phyloP scores from a whole-genome alignment of 305 asterid species.

The Rubia peregrina region DNA sequence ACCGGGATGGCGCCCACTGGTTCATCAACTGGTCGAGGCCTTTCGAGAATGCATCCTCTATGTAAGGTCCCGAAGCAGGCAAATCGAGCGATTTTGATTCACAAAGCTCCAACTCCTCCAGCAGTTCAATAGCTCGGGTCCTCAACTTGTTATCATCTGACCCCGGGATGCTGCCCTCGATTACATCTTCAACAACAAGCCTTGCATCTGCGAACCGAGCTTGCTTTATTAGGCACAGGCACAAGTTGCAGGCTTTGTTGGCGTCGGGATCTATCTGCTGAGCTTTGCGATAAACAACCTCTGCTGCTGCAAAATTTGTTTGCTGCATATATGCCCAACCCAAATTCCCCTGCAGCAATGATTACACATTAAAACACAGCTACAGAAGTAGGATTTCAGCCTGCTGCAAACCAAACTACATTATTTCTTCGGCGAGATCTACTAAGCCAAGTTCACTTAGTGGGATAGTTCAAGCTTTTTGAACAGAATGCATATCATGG shows the following conservation, averaged over 20 bases:
- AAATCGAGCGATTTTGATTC: constrained; percentile 16
- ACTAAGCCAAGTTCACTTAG: too few relatives aligned
- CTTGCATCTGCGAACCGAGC: constrained; percentile 52
- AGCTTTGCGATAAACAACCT: constrained; percentile 58
- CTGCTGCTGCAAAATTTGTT: constrained; percentile 51
- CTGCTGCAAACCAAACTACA: background rate
- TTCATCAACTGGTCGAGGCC: constrained; percentile 66
- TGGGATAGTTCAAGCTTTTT: too few relatives aligned
- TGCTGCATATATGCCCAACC: constrained; percentile 98
- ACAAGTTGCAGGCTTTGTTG: constrained; percentile 72
- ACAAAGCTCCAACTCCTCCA: constrained; percentile 40
- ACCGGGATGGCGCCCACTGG: constrained; percentile 52
- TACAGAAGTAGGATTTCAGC: background rate
- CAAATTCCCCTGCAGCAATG: constrained; percentile 58
- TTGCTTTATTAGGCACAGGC: constrained; percentile 59
- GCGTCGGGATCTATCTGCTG: constrained; percentile 71
- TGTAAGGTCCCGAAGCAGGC: constrained; percentile 18
- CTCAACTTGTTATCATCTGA: constrained; percentile 52
- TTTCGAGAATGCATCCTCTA: constrained; percentile 47
- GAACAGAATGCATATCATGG: background rate
- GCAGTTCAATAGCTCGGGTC: constrained; percentile 45
- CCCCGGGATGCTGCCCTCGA: constrained; percentile 41
- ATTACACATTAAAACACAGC: background rate
- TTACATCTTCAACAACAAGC: constrained; percentile 43
- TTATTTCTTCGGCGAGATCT: background rate